phyloP scores from a whole-genome alignment of 768 basidiomycete species.

The Tulasnella sp. region DNA sequence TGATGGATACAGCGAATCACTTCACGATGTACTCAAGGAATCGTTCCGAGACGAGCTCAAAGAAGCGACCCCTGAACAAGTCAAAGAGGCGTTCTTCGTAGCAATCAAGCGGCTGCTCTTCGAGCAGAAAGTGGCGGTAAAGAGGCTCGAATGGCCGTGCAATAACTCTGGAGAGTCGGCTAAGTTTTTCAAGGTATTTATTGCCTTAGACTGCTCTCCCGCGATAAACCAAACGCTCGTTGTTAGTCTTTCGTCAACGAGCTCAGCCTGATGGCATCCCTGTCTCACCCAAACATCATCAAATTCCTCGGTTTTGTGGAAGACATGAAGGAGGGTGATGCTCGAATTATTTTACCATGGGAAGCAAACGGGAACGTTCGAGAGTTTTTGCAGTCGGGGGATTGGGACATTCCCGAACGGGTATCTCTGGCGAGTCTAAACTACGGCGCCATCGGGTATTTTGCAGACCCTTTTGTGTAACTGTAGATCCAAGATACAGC shows the following conservation, averaged over 20 bases:
- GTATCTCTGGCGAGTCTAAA: not conserved
- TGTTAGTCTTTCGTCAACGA: not conserved
- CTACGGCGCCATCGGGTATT: no score
- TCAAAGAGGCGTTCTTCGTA: no score
- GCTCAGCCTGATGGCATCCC: not conserved
- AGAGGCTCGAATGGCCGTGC: not conserved
- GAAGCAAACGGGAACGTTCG: not conserved
- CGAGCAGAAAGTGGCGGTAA: not conserved
- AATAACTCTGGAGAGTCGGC: not conserved
- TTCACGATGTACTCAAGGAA: no score
- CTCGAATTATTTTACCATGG: not conserved
- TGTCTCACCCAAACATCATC: not conserved
- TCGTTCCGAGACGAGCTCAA: no score
- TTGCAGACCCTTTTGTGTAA: no score
- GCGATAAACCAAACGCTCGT: not conserved
- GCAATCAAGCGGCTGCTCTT: not conserved
- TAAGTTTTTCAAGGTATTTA: not conserved
- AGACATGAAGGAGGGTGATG: not conserved
- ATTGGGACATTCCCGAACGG: not conserved
- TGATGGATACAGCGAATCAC: no score
- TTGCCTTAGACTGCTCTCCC: no score
- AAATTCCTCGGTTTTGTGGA: not conserved
- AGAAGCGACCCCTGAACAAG: no score
- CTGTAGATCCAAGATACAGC: not conserved
- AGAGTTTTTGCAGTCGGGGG: slow-evolving; percentile 7